These are phyloP conservation scores for Arachnomyces sp. DNA, from an alignment of 2,329 filamentous ascomycete species.

Conservation along the genomic window DNA sequence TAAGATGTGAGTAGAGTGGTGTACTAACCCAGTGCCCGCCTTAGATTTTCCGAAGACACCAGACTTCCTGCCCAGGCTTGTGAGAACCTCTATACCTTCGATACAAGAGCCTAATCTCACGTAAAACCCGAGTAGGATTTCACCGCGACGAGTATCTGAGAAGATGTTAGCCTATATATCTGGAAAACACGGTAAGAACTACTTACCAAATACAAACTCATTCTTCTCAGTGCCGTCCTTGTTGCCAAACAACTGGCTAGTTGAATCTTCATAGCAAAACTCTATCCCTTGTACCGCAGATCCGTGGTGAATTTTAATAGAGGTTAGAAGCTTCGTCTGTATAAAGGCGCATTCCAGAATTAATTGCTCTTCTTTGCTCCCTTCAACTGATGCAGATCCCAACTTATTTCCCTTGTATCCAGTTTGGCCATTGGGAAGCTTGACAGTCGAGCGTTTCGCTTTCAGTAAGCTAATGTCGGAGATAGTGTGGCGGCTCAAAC, in stretches of 20 bases:
- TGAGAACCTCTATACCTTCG: slow-evolving; percentile 82
- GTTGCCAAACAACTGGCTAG: slow-evolving; percentile 79
- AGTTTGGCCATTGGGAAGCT: slow-evolving; percentile 63
- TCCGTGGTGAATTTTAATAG: slow-evolving; percentile 69
- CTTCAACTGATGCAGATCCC: slow-evolving; percentile 61
- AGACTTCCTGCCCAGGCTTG: slow-evolving; percentile 78
- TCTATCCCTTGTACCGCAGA: slow-evolving; percentile 75
- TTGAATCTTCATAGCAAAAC: slow-evolving; percentile 83
- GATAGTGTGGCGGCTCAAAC: slow-evolving; percentile 64
- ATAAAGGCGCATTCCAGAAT: slow-evolving; percentile 62
- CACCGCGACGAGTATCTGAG: slow-evolving; percentile 71
- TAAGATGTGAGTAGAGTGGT: not conserved
- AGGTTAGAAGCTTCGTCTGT: slow-evolving; percentile 64
- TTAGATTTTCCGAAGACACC: slow-evolving; percentile 71
- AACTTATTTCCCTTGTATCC: slow-evolving; percentile 70
- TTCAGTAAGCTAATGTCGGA: slow-evolving; percentile 65
- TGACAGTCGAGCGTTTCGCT: slow-evolving; percentile 64
- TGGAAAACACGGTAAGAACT: slow-evolving; percentile 2
- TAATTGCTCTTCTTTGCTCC: slow-evolving; percentile 61
- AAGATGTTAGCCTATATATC: slow-evolving; percentile 1
- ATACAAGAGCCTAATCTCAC: slow-evolving; percentile 74
- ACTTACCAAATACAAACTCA: slow-evolving; percentile 67
- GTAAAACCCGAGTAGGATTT: slow-evolving; percentile 79
- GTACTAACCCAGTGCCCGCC: slow-evolving; percentile 74
- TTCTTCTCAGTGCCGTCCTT: slow-evolving; percentile 58